phyloP scores from a whole-genome alignment of 345 rosid genomes.

The Eutrema yunnanense region DNA sequence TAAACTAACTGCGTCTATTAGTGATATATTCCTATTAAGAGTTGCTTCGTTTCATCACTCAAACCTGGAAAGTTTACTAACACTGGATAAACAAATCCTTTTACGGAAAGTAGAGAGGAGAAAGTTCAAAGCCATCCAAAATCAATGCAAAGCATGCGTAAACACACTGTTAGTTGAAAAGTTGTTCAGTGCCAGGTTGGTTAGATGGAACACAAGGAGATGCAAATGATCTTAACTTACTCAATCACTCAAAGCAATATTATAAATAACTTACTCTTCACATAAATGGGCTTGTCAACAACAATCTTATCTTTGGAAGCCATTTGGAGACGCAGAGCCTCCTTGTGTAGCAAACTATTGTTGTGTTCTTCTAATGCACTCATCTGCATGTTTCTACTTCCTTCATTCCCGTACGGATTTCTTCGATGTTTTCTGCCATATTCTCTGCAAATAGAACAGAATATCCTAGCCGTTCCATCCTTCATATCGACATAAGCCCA shows the following conservation, averaged over 20 bases:
- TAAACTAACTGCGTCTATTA: not conserved
- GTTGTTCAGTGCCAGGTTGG: conserved; percentile 6
- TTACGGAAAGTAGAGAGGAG: not conserved
- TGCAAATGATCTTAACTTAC: conserved; percentile 12
- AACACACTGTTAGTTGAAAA: not conserved
- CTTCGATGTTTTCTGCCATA: conserved; percentile 96
- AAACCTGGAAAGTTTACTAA: not conserved
- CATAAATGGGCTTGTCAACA: conserved; percentile 83
- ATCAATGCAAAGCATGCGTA: not conserved
- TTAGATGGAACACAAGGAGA: conserved; percentile 1
- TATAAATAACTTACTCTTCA: conserved; percentile 57
- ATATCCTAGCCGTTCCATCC: conserved; percentile 95
- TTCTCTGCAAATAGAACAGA: conserved; percentile 95
- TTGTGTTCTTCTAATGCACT: conserved; percentile 98
- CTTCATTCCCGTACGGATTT: conserved; percentile 98
- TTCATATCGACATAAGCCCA: conserved; percentile 99
- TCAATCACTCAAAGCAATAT: not conserved
- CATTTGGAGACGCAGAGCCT: conserved; percentile 95
- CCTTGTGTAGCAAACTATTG: conserved; percentile 98
- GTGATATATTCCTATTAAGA: not conserved
- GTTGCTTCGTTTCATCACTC: not conserved
- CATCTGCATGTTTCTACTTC: conserved; percentile 99
- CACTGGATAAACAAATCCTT: not conserved
- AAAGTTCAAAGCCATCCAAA: not conserved
- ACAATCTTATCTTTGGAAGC: conserved; percentile 94